Conservation (phyloP, 169 alveolate species). For the Cryptosporidium xiaoi region DNA sequence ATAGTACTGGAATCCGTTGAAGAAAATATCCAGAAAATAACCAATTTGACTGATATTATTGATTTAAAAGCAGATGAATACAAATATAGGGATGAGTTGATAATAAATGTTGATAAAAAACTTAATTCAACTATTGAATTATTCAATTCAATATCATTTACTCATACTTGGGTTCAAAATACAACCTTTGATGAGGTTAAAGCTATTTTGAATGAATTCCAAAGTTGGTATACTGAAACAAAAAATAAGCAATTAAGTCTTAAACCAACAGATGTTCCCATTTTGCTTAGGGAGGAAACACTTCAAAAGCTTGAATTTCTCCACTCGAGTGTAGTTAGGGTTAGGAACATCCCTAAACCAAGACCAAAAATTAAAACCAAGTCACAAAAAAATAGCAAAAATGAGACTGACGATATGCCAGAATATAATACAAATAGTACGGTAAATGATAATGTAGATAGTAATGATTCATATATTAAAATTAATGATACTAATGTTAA, state of each 20-base stretch:
- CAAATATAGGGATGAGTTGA: conserved; percentile 23
- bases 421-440: background rate
- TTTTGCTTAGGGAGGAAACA: conserved; percentile 21
- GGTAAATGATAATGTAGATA: background rate
- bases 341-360: conserved; percentile 57
- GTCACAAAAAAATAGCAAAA: conserved; percentile 4
- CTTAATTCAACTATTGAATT: conserved; percentile 42
- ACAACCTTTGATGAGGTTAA: conserved; percentile 58
- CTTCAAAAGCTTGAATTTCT: conserved; percentile 16
- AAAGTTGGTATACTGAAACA: conserved; percentile 41
- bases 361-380: conserved; percentile 65
- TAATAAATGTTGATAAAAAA: conserved; percentile 37
- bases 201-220: conserved; percentile 25
- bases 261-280: conserved; percentile 52
- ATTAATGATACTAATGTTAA: background rate
- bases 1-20: conserved; percentile 33
- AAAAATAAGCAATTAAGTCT: conserved; percentile 7
- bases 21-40: conserved; percentile 14
- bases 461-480: background rate
- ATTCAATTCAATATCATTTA: conserved; percentile 39
- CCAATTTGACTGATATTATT: conserved; percentile 20
- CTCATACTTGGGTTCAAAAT: conserved; percentile 74
- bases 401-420: background rate
- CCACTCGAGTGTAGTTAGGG: conserved; percentile 19
- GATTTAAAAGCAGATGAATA: conserved; percentile 57